Percentiles rank a stretch among this genome's conserved stretches.
phyloP scores from a whole-genome alignment of 345 rosid species.

The Salix caprea region DNA sequence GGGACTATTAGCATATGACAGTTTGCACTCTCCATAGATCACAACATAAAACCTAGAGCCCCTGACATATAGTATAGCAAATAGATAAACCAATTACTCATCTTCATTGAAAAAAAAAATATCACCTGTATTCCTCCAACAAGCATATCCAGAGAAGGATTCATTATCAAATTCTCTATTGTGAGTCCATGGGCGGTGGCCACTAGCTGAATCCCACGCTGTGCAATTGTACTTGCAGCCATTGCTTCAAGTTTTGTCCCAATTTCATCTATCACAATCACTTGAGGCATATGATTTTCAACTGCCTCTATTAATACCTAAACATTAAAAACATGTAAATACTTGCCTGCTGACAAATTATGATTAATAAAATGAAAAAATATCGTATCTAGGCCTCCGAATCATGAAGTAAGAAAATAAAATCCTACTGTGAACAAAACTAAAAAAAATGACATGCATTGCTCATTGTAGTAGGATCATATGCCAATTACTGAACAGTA shows the following conservation, averaged over 20 bases:
- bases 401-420: background rate
- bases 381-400: background rate
- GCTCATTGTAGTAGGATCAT: background rate
- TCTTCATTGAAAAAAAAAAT: background rate
- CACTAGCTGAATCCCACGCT: conserved; percentile 91
- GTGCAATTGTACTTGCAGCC: conserved; percentile 94
- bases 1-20: too few relatives aligned
- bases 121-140: conserved; percentile 87
- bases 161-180: conserved; percentile 78
- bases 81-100: background rate
- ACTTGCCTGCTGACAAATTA: background rate
- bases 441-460: background rate
- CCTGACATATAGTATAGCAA: background rate
- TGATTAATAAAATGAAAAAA: background rate
- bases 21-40: too few relatives aligned
- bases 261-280: conserved; percentile 90
- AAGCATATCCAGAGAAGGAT: conserved; percentile 88
- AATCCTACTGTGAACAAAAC: background rate
- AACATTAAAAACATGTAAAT: conserved; percentile 10
- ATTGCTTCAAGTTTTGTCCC: conserved; percentile 92
- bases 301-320: conserved; percentile 89
- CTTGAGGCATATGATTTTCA: conserved; percentile 97
- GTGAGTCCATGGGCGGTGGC: conserved; percentile 90
- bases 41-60: too few relatives aligned
- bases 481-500: background rate